Evolutionary conservation across 2,329 filamentous ascomycete genomes (phyloP), one percentile per base, ranked within the genome.

Genomic region (Epichloe gansuensis): DNA sequence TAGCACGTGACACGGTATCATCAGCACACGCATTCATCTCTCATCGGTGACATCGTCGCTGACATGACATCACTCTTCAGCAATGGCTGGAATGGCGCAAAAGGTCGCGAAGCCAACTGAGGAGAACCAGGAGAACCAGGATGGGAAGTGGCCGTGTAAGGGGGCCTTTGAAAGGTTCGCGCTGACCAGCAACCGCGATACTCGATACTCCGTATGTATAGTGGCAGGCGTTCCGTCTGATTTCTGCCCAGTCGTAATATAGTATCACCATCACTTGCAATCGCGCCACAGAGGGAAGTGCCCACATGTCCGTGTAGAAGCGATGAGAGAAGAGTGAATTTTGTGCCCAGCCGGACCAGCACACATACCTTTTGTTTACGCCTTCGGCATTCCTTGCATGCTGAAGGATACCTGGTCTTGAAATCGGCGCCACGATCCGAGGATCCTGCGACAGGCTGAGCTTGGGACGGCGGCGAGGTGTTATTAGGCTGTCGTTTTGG

Each of bases 281-380:
- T 21, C 17, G 17, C 17, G 17, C 17, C 17, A 21, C 17, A 21
- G 17, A 21, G 17, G 17, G 17, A 21, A 27, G 27, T 8, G 27
- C 8, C 27, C 27, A 3, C 27, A 9, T 27, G 27, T 31, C 27
- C 27, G 8, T 41, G 1, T 17, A 12, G n/a, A 42, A 34, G 15
- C 17, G 9, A 40, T 17, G n/a, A 49, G 31, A 4, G 8, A 27
- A 9, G 31, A 31, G 17, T 34, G 23, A 25, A 5, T 9, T 12
- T 25, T 13, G 8, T 35, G n/a, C 27, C 6, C 48, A 36, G 8
- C 27, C 8, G 15, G n/a, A 49, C 55, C 42, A 25, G 34, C 41
- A 7, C 38, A 74, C 74, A 7, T 44, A 74, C 74, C 67, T 72
- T 76, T 64, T 77, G 74, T 58, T 77, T 77, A 53, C 74, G 66